A percentile compares a stretch with the other conserved stretches of the same genome.
Evolutionary conservation across 163 green algal species (phyloP).

Genomic region (Coccomyxa subellipsoidea): DNA sequence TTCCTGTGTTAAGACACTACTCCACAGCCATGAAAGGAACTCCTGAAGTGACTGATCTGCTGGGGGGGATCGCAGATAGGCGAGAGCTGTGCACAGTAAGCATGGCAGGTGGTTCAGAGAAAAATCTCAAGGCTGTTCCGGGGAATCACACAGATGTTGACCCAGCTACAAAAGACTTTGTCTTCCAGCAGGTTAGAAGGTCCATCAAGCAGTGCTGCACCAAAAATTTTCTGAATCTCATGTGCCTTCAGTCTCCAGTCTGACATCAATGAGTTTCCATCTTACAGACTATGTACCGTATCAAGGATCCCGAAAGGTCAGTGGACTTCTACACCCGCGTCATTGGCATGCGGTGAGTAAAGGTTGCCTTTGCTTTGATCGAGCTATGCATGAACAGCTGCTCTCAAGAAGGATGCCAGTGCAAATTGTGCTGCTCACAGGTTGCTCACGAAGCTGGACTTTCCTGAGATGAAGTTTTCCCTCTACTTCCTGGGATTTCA

Average conservation of each 20-base stretch:
- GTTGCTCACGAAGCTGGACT: conserved; percentile 86
- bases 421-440: too few species aligned
- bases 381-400: not conserved
- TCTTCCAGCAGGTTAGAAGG: conserved; percentile 82
- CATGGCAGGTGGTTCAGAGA: not conserved
- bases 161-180: conserved; percentile 69
- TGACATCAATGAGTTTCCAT: not conserved
- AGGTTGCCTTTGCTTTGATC: not conserved
- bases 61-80: not conserved
- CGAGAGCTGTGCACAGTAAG: not conserved
- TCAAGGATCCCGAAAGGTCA: conserved; percentile 75
- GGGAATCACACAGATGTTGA: conserved; percentile 31
- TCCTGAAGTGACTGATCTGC: not conserved
- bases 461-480: conserved; percentile 81
- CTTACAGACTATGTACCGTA: conserved; percentile 79
- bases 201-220: too few species aligned
- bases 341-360: conserved; percentile 72
- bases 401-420: too few species aligned
- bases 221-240: too few species aligned
- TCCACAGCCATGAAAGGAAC: too few species aligned
- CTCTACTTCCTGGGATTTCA: conserved; percentile 54
- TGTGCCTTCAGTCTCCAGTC: not conserved
- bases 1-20: too few species aligned
- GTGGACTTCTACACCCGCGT: conserved; percentile 91
- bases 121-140: not conserved